Conservation (phyloP, 257 asterid genomes). For the Solanum arcanum region DNA sequence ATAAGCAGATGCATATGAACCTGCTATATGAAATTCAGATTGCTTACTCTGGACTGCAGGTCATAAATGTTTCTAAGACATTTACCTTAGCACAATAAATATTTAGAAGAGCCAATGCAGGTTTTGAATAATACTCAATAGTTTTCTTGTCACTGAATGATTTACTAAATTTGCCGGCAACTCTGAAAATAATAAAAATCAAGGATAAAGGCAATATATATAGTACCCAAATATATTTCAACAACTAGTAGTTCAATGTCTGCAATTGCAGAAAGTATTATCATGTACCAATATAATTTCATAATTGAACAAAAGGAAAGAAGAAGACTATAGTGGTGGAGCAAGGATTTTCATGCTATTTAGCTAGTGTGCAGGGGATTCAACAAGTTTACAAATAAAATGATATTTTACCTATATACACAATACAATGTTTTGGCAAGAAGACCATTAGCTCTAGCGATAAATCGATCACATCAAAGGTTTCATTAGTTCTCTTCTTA, state of each 20-base stretch:
- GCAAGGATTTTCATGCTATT: neutral
- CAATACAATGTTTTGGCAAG: neutral
- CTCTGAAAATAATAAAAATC: neutral
- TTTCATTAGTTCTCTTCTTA: too few relatives aligned
- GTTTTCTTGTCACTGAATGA: conserved; percentile 9
- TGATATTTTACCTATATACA: neutral
- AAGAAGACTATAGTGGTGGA: neutral
- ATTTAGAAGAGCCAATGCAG: neutral
- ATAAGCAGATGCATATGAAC: too few relatives aligned
- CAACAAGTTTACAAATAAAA: neutral
- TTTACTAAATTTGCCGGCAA: neutral
- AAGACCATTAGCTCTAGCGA: too few relatives aligned
- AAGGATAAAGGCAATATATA: neutral
- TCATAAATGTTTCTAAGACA: too few relatives aligned
- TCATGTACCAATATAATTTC: neutral
- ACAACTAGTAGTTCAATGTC: neutral
- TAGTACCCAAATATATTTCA: neutral
- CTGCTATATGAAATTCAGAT: too few relatives aligned
- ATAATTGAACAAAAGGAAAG: neutral
- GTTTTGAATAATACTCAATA: conserved; percentile 9
- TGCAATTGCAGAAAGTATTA: neutral
- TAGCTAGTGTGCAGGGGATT: neutral
- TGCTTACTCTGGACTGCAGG: too few relatives aligned
- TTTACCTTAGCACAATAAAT: conserved; percentile 12
- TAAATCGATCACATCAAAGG: too few relatives aligned